Base-by-base conservation (phyloP, 306 rosid species). In the Cucumis melo region DNA sequence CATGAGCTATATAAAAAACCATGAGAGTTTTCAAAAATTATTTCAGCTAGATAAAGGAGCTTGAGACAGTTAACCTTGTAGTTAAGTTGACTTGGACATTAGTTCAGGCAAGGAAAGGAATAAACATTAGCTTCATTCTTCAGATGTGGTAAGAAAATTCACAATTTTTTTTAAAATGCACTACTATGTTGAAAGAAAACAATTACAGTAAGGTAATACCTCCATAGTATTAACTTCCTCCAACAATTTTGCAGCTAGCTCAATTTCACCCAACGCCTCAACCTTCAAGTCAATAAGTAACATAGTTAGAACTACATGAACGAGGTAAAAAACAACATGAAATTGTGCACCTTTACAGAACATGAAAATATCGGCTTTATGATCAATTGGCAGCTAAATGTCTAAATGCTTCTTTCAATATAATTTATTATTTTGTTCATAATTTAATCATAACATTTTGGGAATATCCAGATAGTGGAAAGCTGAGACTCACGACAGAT, bases 231-330 rank as follows among this genome's bases (percentile, higher is more conserved):
- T 73, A 50, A 86, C 89, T 27, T 82, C 87, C 59, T 88, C 73
- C 86, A 95, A 77, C 73, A 95, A 87, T 85, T 88, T 95, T 10
- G 96, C 87, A 66, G 99, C 99, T 84, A 95, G 87, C 87, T 90
- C 99, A 70, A 95, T 95, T 84, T 95, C 96, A 79, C 84, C 84
- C 50, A 95, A 91, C 66, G 99, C 97, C 84, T 95, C 99, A 80
- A 95, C 98, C 99, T 94, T 81, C 82, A 86, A 76, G 77, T 63
- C 78, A 82, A 10, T 51, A 27, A 27, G 21, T 48, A 24, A 51
- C 60, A 29, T 8, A 50, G 34, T 65, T 10, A 39, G 51, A 36
- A 62, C 67, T n/a, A 63, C 41, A 63, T 34, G 19, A 63, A 63
- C 46, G n/a, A 64, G 72, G 50, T 36, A 9, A 36, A 36, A 64